phyloP scores from a whole-genome alignment of 495 filamentous ascomycete species.

The Hypoxylon fragiforme region DNA sequence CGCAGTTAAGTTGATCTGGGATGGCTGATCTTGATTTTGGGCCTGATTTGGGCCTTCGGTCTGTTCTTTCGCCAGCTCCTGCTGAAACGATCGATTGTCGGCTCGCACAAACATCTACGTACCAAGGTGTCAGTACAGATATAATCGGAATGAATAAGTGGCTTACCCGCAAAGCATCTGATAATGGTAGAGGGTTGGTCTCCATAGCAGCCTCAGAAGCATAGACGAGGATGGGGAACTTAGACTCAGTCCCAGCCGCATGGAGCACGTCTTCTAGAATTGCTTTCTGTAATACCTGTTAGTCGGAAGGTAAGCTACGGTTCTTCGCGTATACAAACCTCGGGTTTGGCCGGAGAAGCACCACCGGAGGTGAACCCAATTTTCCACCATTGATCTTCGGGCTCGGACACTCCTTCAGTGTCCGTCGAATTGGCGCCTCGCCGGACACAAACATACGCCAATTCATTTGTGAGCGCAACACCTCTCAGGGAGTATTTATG shows the following conservation, averaged over 20 bases:
- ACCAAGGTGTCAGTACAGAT: slow-evolving; percentile 7
- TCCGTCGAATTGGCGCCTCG: slow-evolving; percentile 27
- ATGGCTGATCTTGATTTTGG: slow-evolving; percentile 7
- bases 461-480: slow-evolving; percentile 39
- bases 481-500: slow-evolving; percentile 47
- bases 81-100: slow-evolving; percentile 50
- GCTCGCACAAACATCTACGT: slow-evolving; percentile 43
- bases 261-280: slow-evolving; percentile 38
- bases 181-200: slow-evolving; percentile 38
- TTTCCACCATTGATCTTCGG: slow-evolving; percentile 50
- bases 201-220: slow-evolving; percentile 47
- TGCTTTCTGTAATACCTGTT: slow-evolving; percentile 29
- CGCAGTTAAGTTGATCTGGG: not conserved
- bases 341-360: slow-evolving; percentile 36
- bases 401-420: slow-evolving; percentile 5
- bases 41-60: not conserved
- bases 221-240: slow-evolving; percentile 46
- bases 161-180: slow-evolving; percentile 42
- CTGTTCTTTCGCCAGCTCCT: slow-evolving; percentile 44
- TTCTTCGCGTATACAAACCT: slow-evolving; percentile 33
- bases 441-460: slow-evolving; percentile 44
- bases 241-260: slow-evolving; percentile 39
- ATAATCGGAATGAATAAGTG: not conserved
- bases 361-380: slow-evolving; percentile 36
- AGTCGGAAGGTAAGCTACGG: slow-evolving; percentile 1